phyloP scores from a whole-genome alignment of 2,329 filamentous ascomycete species.

The Trichoderma sp. region DNA sequence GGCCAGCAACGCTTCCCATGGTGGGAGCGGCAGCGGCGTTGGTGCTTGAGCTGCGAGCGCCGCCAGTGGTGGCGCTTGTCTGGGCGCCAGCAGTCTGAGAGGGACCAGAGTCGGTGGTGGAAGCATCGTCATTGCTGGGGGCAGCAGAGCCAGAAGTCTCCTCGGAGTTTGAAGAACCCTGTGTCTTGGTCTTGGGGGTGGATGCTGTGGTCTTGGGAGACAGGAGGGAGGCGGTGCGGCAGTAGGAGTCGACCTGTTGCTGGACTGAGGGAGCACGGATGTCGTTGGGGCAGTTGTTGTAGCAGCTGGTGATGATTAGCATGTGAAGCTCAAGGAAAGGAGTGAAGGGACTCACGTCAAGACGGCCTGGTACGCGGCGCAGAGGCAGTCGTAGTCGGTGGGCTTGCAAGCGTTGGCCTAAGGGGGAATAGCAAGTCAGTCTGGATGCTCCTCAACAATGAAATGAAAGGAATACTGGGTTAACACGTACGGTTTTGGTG shows the following conservation, averaged over 20 bases:
- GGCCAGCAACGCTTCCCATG: slow-evolving; percentile 34
- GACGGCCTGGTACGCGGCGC: slow-evolving; percentile 44
- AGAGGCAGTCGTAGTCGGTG: slow-evolving; percentile 49
- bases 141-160: slow-evolving; percentile 21
- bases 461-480: not conserved
- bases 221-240: slow-evolving; percentile 46
- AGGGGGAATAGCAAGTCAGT: not conserved
- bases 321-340: not conserved
- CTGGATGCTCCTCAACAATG: not conserved
- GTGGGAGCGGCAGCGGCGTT: slow-evolving; percentile 32
- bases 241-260: slow-evolving; percentile 44
- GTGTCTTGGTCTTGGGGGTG: slow-evolving; percentile 26
- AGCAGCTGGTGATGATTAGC: slow-evolving; percentile 42
- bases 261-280: slow-evolving; percentile 34
- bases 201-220: slow-evolving; percentile 34
- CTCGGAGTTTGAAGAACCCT: slow-evolving; percentile 26
- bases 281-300: slow-evolving; percentile 57
- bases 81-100: slow-evolving; percentile 24
- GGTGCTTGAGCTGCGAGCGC: slow-evolving; percentile 13
- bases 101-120: not conserved
- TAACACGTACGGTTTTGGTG: slow-evolving; percentile 34
- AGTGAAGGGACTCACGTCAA: slow-evolving; percentile 41
- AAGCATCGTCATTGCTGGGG: slow-evolving; percentile 29
- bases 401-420: slow-evolving; percentile 38
- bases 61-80: not conserved